Base-by-base conservation (phyloP, 352 stramenopile genomes). In the Phytophthora cactorum region DNA sequence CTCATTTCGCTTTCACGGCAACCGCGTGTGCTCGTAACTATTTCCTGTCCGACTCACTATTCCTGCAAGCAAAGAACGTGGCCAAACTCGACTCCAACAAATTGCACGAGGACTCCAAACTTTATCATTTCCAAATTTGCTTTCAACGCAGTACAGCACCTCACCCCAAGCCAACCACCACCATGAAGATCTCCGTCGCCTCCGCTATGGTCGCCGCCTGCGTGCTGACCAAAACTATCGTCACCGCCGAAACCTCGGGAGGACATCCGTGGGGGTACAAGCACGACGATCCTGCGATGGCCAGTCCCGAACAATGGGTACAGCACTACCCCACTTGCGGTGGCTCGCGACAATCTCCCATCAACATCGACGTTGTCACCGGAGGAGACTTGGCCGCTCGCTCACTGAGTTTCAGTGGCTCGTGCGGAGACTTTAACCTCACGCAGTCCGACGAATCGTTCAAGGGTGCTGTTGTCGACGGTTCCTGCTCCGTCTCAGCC, bases 311-410 rank as follows among this genome's bases (percentile, higher is more conserved):
- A 4, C 38, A 74, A 15, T 82, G 70, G 74, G 63, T 29, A 27
- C 22, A 67, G n/a, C 45, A 67, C 36, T 77, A 68, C 58, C 47
- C 63, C 3, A 66, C 52, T 4, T 82, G 71, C 53, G 59, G 45
- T 15, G 67, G 71, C n/a, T 57, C 59, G 12, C 51, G 58, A 2
- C 74, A 82, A 49, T 82, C 74, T 6, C 74, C 74, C 3, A 74
- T 82, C 53, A 61, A 82, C 54, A 72, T 82, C 57, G 28, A 47
- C 22, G 7, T 34, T 0, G 60, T 32, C n/a, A 70, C 50, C 4
- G 28, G 22, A 28, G 55, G 44, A 51, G 47, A 56, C 22, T 44
- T 68, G 31, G 14, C 29, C 2, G 25, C 65, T 10, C 44, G 52
- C 2, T 72, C 66, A 10, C 27, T 82, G 14, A 36, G n/a, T 10